Base-by-base conservation (phyloP, 2,329 filamentous ascomycete genomes). In the Trichoderma polysporum region DNA sequence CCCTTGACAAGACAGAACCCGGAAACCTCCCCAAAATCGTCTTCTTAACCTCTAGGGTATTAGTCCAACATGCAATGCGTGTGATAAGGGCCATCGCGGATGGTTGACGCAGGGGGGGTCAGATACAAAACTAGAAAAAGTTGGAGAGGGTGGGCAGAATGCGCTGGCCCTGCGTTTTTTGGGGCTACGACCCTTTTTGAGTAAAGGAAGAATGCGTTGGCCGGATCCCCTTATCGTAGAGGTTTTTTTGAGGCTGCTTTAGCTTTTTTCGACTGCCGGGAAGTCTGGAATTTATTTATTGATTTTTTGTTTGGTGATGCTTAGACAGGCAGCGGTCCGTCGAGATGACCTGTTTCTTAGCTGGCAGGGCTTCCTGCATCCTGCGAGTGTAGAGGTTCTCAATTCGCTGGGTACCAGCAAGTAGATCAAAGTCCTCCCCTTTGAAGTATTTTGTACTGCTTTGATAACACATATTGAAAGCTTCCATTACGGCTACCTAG, bases 101-200 rank as follows among this genome's bases (percentile, higher is more conserved):
- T 25, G n/a, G 25, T 25, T 45, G 56, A 58, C 56, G 56, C 56
- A 58, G 52, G 56, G 56, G 53, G 35, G 39, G 37, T 17, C 10
- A 12, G 37, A 58, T 27, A 27, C 27, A 39, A 37, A n/a, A 57
- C 29, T 17, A 56, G 3, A 3, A 39, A 17, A 39, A 39, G 19
- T 52, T 52, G 49, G 49, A 52, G 49, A 5, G 22, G 35, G 31
- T 19, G 58, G 58, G 31, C 10, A 13, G 19, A 37, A 61, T 61
- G 58, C 58, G 58, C 17, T 61, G 58, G 58, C 58, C 58, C 58
- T 61, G 58, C 58, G 47, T 61, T 31, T 56, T 33, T 35, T 56
- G 61, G 50, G 33, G 31, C 52, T 33, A 60, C 58, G 58, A 19
- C 27, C 35, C 19, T 50, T 37, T 19, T 25, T n/a, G 22, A 50